phyloP scores from a whole-genome alignment of 2,329 filamentous ascomycete genomes.

The Penicillium hesseltinei region DNA sequence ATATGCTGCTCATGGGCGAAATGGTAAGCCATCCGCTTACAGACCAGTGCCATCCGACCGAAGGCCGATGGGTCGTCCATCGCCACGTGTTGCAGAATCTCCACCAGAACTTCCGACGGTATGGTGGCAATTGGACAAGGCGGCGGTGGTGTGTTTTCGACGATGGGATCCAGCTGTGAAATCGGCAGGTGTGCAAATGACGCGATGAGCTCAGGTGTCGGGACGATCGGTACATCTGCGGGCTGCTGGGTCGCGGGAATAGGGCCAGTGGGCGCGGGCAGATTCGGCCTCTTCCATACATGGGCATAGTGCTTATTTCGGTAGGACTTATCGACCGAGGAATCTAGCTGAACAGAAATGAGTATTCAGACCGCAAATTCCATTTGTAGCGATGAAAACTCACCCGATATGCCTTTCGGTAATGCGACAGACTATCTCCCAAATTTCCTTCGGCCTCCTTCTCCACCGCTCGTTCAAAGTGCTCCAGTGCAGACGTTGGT shows the following conservation, averaged over 20 bases:
- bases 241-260: constrained; percentile 58
- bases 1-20: constrained; percentile 79
- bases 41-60: constrained; percentile 72
- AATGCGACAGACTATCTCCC: constrained; percentile 83
- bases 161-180: constrained; percentile 61
- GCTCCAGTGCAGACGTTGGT: constrained; percentile 77
- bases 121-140: constrained; percentile 76
- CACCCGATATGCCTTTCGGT: constrained; percentile 85
- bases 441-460: constrained; percentile 81
- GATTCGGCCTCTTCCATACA: constrained; percentile 50
- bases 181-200: constrained; percentile 73
- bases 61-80: constrained; percentile 73
- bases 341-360: constrained; percentile 64
- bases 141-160: constrained; percentile 69
- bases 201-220: constrained; percentile 67
- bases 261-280: constrained; percentile 50
- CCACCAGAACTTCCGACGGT: constrained; percentile 79
- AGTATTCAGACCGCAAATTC: constrained; percentile 6
- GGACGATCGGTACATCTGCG: constrained; percentile 50
- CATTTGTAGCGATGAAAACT: constrained; percentile 5
- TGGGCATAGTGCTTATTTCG: constrained; percentile 86
- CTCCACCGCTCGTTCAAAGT: constrained; percentile 89
- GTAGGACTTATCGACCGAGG: constrained; percentile 79
- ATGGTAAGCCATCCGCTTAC: constrained; percentile 82
- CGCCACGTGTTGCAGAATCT: constrained; percentile 75